Base-by-base conservation (phyloP, 2,329 filamentous ascomycete species). In the Penicillium oxalicum region DNA sequence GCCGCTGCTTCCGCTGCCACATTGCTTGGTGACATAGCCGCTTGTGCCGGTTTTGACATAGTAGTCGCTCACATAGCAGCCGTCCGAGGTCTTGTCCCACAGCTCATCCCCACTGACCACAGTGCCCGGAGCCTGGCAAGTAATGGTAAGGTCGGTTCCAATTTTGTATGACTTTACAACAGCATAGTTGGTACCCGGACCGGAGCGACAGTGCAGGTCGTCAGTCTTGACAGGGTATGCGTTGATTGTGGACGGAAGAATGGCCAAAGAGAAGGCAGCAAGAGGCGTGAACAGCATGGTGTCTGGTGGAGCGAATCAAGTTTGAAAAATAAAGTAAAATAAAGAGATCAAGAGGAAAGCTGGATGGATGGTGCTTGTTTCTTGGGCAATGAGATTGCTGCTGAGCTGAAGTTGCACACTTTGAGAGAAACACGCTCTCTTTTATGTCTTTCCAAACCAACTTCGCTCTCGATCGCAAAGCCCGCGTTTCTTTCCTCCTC, bases 31-130 rank as follows among this genome's bases (percentile, higher is more conserved):
- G 3, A 57, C 50, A 28, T 53, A 52, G 47, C 28, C 35, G 38
- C 33, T 45, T 12, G 35, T 49, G 2, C 54, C 52, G n/a, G 56
- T 58, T 36, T 50, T 49, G 29, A 57, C 49, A 37, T 55, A 57
- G 47, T 56, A 55, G 40, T 58, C 54, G 4, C 52, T n/a, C 24
- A 58, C 45, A 12, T 57, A 58, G 45, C 56, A 58, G 44, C 47
- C 56, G 41, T 54, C 54, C 7, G 45, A 35, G 39, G 54, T 58
- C 35, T 57, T 55, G 49, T 57, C 54, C 56, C 56, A 58, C 29
- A 57, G 38, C 28, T 35, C 29, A 26, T 57, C 50, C 25, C 56
- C 56, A 0, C 50, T 50, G 40, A 57, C 6, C 29, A 40, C 27
- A 13, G 45, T 48, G 12, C 52, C 56, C 6, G 47, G 3, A 0